Percentiles rank a stretch among this genome's conserved stretches.
These are phyloP conservation scores for Petrea volubilis DNA, from an alignment of 257 asterid species.

Conservation along the genomic window DNA sequence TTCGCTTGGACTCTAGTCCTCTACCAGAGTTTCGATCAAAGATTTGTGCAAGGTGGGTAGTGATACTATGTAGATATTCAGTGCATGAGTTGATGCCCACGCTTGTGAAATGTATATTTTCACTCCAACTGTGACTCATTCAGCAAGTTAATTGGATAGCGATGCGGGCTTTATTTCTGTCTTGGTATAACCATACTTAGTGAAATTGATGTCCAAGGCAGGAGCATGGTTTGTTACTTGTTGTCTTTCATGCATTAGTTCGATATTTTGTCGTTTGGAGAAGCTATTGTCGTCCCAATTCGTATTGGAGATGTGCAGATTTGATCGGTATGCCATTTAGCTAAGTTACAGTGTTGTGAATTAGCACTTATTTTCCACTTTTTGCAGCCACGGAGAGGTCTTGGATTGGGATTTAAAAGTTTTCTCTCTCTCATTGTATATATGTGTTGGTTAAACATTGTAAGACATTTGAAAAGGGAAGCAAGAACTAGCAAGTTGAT, in stretches of 20 bases:
- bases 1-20: constrained; percentile 74
- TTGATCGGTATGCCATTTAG: background rate
- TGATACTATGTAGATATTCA: too few relatives aligned
- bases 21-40: constrained; percentile 62
- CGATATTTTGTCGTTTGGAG: background rate
- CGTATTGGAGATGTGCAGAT: background rate
- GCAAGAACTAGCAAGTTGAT: too few relatives aligned
- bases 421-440: background rate
- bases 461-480: background rate
- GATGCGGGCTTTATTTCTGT: too few relatives aligned
- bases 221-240: background rate
- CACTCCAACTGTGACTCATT: constrained; percentile 37
- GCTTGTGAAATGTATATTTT: constrained; percentile 75
- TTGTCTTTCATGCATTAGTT: background rate
- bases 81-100: constrained; percentile 63
- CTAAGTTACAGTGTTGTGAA: too few relatives aligned
- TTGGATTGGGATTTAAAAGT: background rate
- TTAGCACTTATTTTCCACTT: background rate
- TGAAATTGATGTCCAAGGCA: background rate
- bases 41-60: constrained; percentile 94
- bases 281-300: background rate
- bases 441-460: constrained; percentile 13
- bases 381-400: background rate
- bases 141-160: constrained; percentile 28
- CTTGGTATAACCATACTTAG: too few relatives aligned